Conservation (phyloP, 768 basidiomycete species). For the Porpolomopsis calyptriformis region DNA sequence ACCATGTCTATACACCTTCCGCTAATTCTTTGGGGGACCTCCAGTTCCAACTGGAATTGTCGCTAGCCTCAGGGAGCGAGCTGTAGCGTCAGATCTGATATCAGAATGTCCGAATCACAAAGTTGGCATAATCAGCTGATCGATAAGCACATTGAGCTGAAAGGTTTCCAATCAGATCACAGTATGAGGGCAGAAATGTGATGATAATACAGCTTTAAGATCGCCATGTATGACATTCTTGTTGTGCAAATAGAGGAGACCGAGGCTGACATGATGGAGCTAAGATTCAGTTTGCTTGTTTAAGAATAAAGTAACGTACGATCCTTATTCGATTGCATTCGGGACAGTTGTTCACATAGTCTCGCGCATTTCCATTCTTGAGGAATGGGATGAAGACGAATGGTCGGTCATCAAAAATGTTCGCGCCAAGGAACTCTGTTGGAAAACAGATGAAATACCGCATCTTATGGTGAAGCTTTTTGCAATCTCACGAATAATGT, state of each 20-base stretch:
- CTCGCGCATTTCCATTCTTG: slow-evolving; percentile 4
- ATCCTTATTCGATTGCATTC: slow-evolving; percentile 2
- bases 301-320: neutral
- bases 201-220: slow-evolving; percentile 3
- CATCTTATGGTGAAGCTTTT: neutral
- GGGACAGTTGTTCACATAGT: slow-evolving; percentile 1
- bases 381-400: slow-evolving; percentile 5
- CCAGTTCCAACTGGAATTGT: slow-evolving; percentile 2
- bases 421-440: slow-evolving; percentile 7
- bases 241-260: slow-evolving; percentile 1
- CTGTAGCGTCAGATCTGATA: slow-evolving; percentile 3
- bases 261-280: slow-evolving; percentile 5
- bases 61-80: neutral
- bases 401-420: slow-evolving; percentile 5
- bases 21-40: slow-evolving; percentile 4
- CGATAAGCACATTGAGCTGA: slow-evolving; percentile 24
- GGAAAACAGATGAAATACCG: neutral
- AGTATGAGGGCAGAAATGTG: neutral
- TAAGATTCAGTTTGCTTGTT: neutral
- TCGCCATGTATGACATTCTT: slow-evolving; percentile 5
- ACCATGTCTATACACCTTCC: neutral
- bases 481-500: slow-evolving; percentile 7
- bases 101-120: slow-evolving; percentile 5
- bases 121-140: slow-evolving; percentile 2
- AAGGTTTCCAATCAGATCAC: neutral